Conservation (phyloP, 2,329 filamentous ascomycete genomes). For the Sporothrix luriei region DNA sequence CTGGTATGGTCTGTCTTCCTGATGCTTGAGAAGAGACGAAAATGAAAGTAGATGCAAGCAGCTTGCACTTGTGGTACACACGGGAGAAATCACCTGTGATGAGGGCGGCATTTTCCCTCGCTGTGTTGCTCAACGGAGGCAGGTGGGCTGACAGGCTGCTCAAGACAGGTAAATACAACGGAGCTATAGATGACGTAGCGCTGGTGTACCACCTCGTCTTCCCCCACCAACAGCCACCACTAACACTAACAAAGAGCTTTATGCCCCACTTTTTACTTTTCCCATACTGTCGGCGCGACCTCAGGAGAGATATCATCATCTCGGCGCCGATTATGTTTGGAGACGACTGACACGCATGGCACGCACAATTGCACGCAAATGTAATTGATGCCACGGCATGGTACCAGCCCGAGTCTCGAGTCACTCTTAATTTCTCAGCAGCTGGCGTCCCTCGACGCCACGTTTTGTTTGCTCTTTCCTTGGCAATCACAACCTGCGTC, state of each 20-base stretch:
- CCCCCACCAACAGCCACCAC: neutral
- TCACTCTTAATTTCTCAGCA: no score
- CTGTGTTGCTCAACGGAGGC: neutral
- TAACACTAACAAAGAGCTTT: neutral
- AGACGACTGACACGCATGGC: no score
- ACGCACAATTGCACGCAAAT: no score
- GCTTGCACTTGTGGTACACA: neutral
- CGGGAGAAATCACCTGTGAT: neutral
- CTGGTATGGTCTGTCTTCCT: neutral
- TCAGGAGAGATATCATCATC: no score
- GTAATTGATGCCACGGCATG: no score
- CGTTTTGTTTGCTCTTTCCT: neutral
- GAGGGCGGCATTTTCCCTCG: neutral
- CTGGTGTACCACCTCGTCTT: neutral
- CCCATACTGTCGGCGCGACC: neutral
- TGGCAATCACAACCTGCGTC: neutral
- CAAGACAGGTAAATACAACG: neutral
- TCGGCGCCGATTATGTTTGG: neutral
- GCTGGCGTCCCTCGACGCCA: neutral
- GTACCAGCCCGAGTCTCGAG: no score
- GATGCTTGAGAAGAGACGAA: neutral
- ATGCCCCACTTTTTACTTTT: constrained; percentile 13
- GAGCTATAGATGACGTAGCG: constrained; percentile 16
- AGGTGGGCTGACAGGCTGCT: constrained; percentile 25
- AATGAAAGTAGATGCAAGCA: neutral